Evolutionary conservation across 768 basidiomycete species (phyloP).

Genomic region (Psilocybe azurescens): DNA sequence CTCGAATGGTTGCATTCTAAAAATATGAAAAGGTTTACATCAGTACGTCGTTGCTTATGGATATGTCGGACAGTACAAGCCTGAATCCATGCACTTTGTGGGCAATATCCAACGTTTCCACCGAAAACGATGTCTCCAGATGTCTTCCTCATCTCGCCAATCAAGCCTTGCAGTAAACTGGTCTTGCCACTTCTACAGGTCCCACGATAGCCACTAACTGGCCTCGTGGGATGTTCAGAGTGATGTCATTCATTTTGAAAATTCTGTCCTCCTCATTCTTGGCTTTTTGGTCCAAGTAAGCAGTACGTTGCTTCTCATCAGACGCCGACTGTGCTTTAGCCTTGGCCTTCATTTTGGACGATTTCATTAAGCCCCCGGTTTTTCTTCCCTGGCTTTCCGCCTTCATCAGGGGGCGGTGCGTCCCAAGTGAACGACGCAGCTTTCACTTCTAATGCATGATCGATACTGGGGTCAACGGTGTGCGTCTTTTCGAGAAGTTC

Average conservation of each 20-base stretch:
- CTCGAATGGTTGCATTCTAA: conserved; percentile 83
- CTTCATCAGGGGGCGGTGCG: conserved; percentile 58
- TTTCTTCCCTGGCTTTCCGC: conserved; percentile 31
- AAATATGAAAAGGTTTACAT: not conserved
- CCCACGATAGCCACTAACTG: conserved; percentile 87
- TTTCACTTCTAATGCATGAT: conserved; percentile 70
- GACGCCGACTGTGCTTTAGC: conserved; percentile 35
- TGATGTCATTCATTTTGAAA: conserved; percentile 71
- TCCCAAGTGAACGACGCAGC: conserved; percentile 90
- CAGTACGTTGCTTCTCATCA: conserved; percentile 27
- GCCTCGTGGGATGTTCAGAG: conserved; percentile 73
- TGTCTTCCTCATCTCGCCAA: conserved; percentile 84
- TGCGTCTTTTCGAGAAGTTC: conserved; percentile 71
- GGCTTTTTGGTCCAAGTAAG: conserved; percentile 29
- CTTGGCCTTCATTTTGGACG: conserved; percentile 20
- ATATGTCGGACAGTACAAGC: conserved; percentile 31
- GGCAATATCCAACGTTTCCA: conserved; percentile 81
- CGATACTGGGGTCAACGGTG: conserved; percentile 55
- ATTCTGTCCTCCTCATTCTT: conserved; percentile 44
- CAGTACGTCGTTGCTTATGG: conserved; percentile 7
- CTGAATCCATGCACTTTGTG: conserved; percentile 93
- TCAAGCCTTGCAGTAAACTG: conserved; percentile 72
- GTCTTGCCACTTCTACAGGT: conserved; percentile 74
- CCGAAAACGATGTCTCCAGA: conserved; percentile 73
- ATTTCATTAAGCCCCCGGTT: conserved; percentile 7